These are phyloP conservation scores for Ustilago curta DNA, from an alignment of 1,284 basidiomycete species.

Conservation along the genomic window DNA sequence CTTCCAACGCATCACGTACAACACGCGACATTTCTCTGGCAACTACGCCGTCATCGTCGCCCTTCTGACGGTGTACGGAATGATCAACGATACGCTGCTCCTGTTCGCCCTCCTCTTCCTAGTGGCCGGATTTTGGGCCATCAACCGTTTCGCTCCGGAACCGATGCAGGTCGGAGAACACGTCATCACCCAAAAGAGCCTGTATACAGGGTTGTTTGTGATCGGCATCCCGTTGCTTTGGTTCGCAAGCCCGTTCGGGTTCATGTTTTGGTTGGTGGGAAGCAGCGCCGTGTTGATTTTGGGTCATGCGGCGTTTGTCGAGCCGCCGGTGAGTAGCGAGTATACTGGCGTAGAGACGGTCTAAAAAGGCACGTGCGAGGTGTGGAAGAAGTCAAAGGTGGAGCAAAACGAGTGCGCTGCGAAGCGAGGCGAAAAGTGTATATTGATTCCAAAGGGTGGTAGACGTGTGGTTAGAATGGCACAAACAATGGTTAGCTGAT, in stretches of 20 bases:
- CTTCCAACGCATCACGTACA: slow-evolving; percentile 84
- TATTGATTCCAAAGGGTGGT: no score
- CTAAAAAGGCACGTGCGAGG: not conserved
- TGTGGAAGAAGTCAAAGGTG: no score
- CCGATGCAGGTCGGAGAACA: slow-evolving; percentile 78
- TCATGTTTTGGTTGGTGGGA: slow-evolving; percentile 70
- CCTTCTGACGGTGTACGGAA: slow-evolving; percentile 85
- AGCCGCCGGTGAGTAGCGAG: slow-evolving; percentile 89
- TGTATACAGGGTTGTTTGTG: slow-evolving; percentile 73
- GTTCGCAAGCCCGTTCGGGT: slow-evolving; percentile 63
- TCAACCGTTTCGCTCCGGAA: slow-evolving; percentile 81
- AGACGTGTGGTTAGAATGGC: no score
- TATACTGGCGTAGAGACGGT: slow-evolving; percentile 78
- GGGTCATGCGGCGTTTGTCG: slow-evolving; percentile 82
- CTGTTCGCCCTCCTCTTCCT: slow-evolving; percentile 88
- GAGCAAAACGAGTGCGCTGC: no score
- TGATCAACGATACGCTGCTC: slow-evolving; percentile 86
- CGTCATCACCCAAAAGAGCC: slow-evolving; percentile 80
- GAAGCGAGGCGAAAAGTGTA: no score
- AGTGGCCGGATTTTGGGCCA: slow-evolving; percentile 87
- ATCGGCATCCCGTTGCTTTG: slow-evolving; percentile 68
- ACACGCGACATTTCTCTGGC: slow-evolving; percentile 74
- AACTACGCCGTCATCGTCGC: slow-evolving; percentile 89
- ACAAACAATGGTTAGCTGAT: no score
- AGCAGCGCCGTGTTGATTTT: slow-evolving; percentile 73